Evolutionary conservation across 2,329 filamentous ascomycete species (phyloP).

Genomic region (Tolypocladium endophyticum): DNA sequence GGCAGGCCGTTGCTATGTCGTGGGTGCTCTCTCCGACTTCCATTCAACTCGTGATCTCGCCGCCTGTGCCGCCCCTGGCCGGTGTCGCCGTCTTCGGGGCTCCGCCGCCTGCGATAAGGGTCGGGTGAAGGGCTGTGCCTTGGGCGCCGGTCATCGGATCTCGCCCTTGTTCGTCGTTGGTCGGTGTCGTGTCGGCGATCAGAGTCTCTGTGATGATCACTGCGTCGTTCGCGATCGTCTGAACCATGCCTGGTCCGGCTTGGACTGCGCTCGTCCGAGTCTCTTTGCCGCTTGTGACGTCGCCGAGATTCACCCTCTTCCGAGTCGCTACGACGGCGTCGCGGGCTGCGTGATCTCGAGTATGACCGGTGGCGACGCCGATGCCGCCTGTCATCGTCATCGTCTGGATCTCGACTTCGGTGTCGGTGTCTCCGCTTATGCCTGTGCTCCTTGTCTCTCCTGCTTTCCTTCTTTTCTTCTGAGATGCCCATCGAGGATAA

Average conservation of each 20-base stretch:
- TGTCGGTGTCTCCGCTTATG: constrained; percentile 31
- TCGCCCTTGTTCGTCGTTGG: constrained; percentile 8
- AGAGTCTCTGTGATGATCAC: constrained; percentile 6
- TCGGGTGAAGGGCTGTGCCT: neutral
- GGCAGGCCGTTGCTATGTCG: constrained; percentile 3
- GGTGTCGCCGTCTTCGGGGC: neutral
- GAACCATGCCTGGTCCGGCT: constrained; percentile 8
- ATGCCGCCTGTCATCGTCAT: constrained; percentile 4
- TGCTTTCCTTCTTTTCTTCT: constrained; percentile 32
- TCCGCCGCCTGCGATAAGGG: neutral
- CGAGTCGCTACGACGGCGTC: constrained; percentile 14
- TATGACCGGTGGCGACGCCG: constrained; percentile 30
- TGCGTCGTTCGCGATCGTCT: constrained; percentile 9
- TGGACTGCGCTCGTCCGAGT: constrained; percentile 12
- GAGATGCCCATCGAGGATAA: constrained; percentile 52
- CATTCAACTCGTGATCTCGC: neutral
- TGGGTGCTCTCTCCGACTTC: neutral
- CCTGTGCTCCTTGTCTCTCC: constrained; percentile 17
- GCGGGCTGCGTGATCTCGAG: constrained; percentile 34
- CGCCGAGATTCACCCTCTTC: constrained; percentile 6
- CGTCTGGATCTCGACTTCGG: neutral
- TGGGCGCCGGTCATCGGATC: constrained; percentile 7
- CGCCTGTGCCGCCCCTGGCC: neutral
- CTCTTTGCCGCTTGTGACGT: constrained; percentile 11
- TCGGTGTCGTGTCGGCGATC: constrained; percentile 17